Percentiles rank a stretch among this genome's conserved stretches.
These are phyloP conservation scores for Dryas alaskensis DNA, from an alignment of 306 rosid genomes.

Conservation along the genomic window DNA sequence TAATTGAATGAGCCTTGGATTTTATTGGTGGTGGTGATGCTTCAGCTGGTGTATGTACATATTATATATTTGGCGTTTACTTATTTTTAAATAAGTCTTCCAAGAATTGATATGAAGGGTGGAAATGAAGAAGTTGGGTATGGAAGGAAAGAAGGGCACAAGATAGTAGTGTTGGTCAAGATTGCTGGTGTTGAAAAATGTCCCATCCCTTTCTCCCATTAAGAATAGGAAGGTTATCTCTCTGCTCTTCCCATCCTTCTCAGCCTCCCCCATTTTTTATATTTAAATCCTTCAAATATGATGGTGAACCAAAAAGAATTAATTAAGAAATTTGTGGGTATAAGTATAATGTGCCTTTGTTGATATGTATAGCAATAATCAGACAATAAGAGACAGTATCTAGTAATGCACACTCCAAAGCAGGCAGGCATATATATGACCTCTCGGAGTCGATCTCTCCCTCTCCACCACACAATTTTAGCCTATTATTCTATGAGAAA, in stretches of 20 bases:
- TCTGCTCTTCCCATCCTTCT: constrained; percentile 77
- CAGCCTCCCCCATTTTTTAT: constrained; percentile 50
- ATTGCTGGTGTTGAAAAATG: constrained; percentile 56
- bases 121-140: constrained; percentile 45
- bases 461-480: constrained; percentile 19
- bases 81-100: constrained; percentile 9
- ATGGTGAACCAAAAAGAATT: constrained; percentile 11
- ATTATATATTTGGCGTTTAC: constrained; percentile 31
- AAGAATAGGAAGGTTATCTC: constrained; percentile 55
- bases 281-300: neutral
- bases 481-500: constrained; percentile 1
- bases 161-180: constrained; percentile 57
- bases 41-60: constrained; percentile 18
- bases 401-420: constrained; percentile 46
- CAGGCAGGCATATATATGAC: constrained; percentile 35
- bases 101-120: constrained; percentile 23
- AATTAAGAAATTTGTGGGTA: neutral
- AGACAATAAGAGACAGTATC: constrained; percentile 49
- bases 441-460: constrained; percentile 1
- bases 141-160: constrained; percentile 52
- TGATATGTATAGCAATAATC: constrained; percentile 29
- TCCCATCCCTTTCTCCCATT: constrained; percentile 71
- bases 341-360: constrained; percentile 20
- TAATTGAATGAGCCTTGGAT: constrained; percentile 66
- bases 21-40: constrained; percentile 43